Conservation (phyloP, 2,329 filamentous ascomycete species). For the Dothistroma pini region DNA sequence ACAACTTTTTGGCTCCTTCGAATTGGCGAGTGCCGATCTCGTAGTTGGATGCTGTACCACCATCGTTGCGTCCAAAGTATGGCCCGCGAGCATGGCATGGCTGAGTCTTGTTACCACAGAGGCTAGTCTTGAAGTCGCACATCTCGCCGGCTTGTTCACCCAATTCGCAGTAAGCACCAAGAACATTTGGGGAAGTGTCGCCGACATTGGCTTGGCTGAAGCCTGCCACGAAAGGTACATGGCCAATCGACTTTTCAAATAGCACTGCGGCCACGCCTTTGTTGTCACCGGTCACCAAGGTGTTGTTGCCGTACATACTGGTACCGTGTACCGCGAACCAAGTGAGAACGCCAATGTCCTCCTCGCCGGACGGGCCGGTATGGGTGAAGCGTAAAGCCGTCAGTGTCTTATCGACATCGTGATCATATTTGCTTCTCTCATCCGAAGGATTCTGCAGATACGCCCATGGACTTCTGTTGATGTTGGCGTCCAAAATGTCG, state of each 20-base stretch:
- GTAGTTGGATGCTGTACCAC: constrained; percentile 64
- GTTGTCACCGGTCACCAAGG: constrained; percentile 87
- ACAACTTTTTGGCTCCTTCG: constrained; percentile 56
- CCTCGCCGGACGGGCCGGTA: constrained; percentile 66
- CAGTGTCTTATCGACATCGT: constrained; percentile 70
- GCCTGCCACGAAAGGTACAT: constrained; percentile 75
- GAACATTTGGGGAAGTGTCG: constrained; percentile 83
- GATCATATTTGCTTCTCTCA: constrained; percentile 67
- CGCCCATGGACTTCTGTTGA: constrained; percentile 83
- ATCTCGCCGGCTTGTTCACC: constrained; percentile 59
- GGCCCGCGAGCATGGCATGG: constrained; percentile 72
- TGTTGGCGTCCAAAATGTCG: constrained; percentile 70
- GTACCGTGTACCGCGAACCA: constrained; percentile 95
- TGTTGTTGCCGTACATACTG: constrained; percentile 87
- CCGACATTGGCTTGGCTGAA: constrained; percentile 92
- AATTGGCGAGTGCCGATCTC: constrained; percentile 74
- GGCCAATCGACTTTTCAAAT: constrained; percentile 63
- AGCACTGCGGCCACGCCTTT: constrained; percentile 88
- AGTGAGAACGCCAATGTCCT: constrained; percentile 75
- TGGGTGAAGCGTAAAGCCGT: constrained; percentile 68
- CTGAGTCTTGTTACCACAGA: constrained; percentile 70
- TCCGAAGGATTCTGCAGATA: constrained; percentile 80
- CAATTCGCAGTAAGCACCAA: constrained; percentile 87
- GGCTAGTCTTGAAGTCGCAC: constrained; percentile 78
- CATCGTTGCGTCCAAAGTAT: constrained; percentile 62